Base-by-base conservation (phyloP, 2,329 filamentous ascomycete genomes). In the Fusarium torulosum region DNA sequence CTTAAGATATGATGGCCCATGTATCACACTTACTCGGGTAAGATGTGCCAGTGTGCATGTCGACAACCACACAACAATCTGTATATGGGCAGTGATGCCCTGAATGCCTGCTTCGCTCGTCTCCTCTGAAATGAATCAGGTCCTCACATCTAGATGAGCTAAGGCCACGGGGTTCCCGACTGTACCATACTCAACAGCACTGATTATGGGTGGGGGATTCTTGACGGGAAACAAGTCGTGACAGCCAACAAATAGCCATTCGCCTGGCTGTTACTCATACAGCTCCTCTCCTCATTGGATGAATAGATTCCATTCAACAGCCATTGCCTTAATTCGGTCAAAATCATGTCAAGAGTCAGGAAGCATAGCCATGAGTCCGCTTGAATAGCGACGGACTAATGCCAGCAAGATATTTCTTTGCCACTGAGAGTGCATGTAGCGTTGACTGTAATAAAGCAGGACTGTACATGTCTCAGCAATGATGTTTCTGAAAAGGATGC, bases 371-470 rank as follows among this genome's bases (percentile, higher is more conserved):
- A 20, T 21, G 14, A 42, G 41, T 33, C 46, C 20, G 33, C 44
- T 45, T 21, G 14, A 13, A 19, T 33, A 23, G 41, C 29, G 17
- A 41, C 45, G 35, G 23, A 23, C 25, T 42, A 38, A 44, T 37
- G 25, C 19, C 19, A 52, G 20, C 17, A 31, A 56, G 20, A 43
- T 44, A 35, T n/a, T 29, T 38, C 23, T 66, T 69, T 57, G 65
- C 65, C 65, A 69, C 65, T 25, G 9, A 9, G 37, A 21, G 42
- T 31, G 9, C 50, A 38, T 27, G 31, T 37, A 61, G 46, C 44
- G 25, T 21, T 27, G n/a, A 33, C 19, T 41, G 35, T 31, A 46
- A 49, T 23, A 25, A 44, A 37, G 33, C 21, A 52, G 19, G 53
- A 15, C 19, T 49, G 14, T 37, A 20, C 27, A 27, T 44, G 19